Evolutionary conservation across 78 protist species (phyloP).

Genomic region (Dictyostelium purpureum): DNA sequence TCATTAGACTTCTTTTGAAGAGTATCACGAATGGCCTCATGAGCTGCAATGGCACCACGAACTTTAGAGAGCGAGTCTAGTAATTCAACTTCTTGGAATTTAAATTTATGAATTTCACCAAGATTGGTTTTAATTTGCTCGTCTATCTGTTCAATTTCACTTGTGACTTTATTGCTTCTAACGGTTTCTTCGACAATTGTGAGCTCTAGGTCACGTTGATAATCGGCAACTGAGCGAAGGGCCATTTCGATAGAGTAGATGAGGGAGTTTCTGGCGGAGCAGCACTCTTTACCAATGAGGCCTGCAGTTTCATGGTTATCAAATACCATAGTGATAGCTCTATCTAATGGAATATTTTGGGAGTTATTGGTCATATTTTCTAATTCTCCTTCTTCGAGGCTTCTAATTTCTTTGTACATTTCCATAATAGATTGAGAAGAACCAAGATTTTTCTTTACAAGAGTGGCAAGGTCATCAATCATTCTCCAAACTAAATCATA

Average conservation of each 20-base stretch:
- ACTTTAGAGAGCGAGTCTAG: constrained; percentile 2
- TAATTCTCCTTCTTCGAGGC: not conserved
- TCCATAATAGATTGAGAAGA: constrained; percentile 30
- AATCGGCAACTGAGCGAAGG: constrained; percentile 13
- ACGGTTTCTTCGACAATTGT: not conserved
- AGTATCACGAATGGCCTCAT: constrained; percentile 41
- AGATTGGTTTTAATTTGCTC: constrained; percentile 9
- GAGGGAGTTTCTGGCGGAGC: constrained; percentile 27
- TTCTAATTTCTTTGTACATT: constrained; percentile 35
- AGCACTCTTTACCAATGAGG: constrained; percentile 43
- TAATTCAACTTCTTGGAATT: constrained; percentile 38
- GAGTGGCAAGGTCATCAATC: constrained; percentile 38
- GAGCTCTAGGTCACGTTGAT: not conserved
- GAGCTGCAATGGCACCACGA: not conserved
- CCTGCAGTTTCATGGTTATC: constrained; percentile 50
- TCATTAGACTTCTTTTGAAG: constrained; percentile 17
- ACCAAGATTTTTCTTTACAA: constrained; percentile 14
- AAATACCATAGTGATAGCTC: constrained; percentile 33
- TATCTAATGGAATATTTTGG: constrained; percentile 18
- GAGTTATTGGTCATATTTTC: not conserved
- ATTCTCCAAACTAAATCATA: constrained; percentile 65
- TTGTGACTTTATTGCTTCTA: not conserved
- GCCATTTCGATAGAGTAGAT: constrained; percentile 36
- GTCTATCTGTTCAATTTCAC: constrained; percentile 1
- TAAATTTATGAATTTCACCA: constrained; percentile 29